Base-by-base conservation (phyloP, 495 filamentous ascomycete species). In the Daldinia vernicosa region DNA sequence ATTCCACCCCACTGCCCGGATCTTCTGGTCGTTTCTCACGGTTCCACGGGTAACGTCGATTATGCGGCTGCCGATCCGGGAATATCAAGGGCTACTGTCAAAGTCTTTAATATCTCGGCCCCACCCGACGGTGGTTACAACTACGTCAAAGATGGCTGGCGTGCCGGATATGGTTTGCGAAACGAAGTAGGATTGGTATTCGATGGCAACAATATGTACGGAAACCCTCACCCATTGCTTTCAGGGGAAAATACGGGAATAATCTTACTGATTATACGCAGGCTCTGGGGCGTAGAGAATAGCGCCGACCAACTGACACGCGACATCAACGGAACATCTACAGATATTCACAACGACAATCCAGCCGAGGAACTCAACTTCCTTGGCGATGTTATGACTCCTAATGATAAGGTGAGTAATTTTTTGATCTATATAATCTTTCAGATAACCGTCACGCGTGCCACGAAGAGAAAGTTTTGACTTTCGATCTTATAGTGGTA, bases 361-460 rank as follows among this genome's bases (percentile, higher is more conserved):
- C 91, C 91, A 0, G 90, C 88, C 12, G 91, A 93, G 74, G 90
- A 93, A 70, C 76, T 93, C 62, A 94, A 93, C 74, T 91, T 83
- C 77, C 88, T 90, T 14, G 91, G 91, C 1, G 83, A 83, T 45
- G 80, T 92, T 4, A 83, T 87, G 60, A 76, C 76, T 1, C 81
- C 86, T 0, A 68, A 76, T 0, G 68, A 79, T 5, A 24, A 6
- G 0, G 43, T 47, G 6, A 47, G 43, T 22, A 45, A 22, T 4
- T 47, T 22, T 19, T 19, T 17, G 17, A 22, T n/a, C 6, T 8
- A 19, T 45, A 9, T 45, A 17, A 45, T 2, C 6, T 19, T 19
- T 19, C 3, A 24, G 17, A 11, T 47, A 47, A 24, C 17, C 39
- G 4, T 6, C 1, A 5, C 9, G 24, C 6, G 8, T 3, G 4